Percentiles rank a stretch among this genome's conserved stretches.
phyloP scores from a whole-genome alignment of 371 early-diverging fungal species.

The Mortierella sp. region DNA sequence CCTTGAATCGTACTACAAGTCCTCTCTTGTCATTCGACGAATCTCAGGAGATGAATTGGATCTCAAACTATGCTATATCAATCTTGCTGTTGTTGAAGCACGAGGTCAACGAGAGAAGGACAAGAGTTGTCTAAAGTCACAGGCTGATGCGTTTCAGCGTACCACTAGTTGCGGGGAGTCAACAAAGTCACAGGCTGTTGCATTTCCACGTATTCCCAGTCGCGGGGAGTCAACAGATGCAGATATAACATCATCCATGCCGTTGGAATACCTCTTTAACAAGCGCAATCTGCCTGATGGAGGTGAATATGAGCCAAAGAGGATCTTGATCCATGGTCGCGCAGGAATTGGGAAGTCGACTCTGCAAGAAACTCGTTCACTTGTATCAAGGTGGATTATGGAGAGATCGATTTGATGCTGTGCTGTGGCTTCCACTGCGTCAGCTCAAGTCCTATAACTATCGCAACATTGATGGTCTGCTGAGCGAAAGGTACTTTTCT shows the following conservation, averaged over 20 bases:
- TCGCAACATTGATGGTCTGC: constrained; percentile 13
- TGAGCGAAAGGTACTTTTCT: constrained; percentile 6
- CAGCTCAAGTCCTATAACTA: constrained; percentile 9
- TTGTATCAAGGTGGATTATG: constrained; percentile 14
- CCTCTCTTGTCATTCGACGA: constrained; percentile 9
- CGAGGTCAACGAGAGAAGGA: too few relatives aligned
- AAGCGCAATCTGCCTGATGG: constrained; percentile 21
- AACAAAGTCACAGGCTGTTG: too few relatives aligned
- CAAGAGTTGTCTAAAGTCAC: constrained; percentile 4
- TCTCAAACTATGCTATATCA: constrained; percentile 19
- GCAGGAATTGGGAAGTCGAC: constrained; percentile 14
- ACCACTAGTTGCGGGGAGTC: too few relatives aligned
- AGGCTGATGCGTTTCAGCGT: too few relatives aligned
- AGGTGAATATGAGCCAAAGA: constrained; percentile 13
- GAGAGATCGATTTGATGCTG: constrained; percentile 19
- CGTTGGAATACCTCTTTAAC: constrained; percentile 23
- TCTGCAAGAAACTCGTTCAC: constrained; percentile 26
- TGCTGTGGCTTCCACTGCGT: constrained; percentile 35
- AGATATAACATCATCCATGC: constrained; percentile 21
- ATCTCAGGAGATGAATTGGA: constrained; percentile 23
- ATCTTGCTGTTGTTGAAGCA: constrained; percentile 23
- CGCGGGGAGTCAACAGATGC: constrained; percentile 14
- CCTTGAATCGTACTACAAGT: background rate
- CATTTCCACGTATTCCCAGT: too few relatives aligned
- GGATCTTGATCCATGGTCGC: constrained; percentile 24